Base-by-base conservation (phyloP, 2,329 filamentous ascomycete species). In the Thielaviopsis euricoi region DNA sequence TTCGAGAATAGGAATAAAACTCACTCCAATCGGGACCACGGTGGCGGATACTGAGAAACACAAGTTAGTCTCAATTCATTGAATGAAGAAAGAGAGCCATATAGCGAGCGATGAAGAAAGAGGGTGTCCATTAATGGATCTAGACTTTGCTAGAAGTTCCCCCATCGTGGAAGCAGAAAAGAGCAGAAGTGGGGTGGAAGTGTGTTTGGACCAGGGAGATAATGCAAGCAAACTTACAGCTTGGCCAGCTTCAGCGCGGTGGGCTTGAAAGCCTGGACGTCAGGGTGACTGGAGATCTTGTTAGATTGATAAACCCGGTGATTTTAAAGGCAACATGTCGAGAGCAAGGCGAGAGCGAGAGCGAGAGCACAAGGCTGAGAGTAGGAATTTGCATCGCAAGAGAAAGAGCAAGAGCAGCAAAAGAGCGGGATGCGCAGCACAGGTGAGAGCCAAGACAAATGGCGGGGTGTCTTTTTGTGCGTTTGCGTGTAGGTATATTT, bases 1-100 rank as follows among this genome's bases (percentile, higher is more conserved):
- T 15, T 56, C 15, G 23, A 49, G 52, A 56, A 52, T 25, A 52
- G 15, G 15, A 40, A 37, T 15, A 54, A 62, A 66, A 81, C 87
- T 85, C 77, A 93, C 89, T 95, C 93, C 93, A 98, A 77, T 98
- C 93, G 67, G 93, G 93, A 66, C 93, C 93, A 73, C 93, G 85
- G 74, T 98, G 93, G 67, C 94, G 89, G 69, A 96, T 81, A 70
- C 89, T 94, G 70, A 48, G 53, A 55, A 49, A 37, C 19, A 51
- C n/a, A 43, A 55, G 52, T 60, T 58, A 60, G 51, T 58, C n/a
- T n/a, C n/a, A n/a, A n/a, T n/a, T n/a, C 55, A 60, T 58, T 22
- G 33, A 49, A 26, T 26, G 15, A 43, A 33, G 12, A 37, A 46
- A 46, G 52, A 43, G 51, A 54, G 50, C 29, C n/a, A 48, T n/a